phyloP scores from a whole-genome alignment of 2,329 filamentous ascomycete species.

The Penicillium janthinellum region DNA sequence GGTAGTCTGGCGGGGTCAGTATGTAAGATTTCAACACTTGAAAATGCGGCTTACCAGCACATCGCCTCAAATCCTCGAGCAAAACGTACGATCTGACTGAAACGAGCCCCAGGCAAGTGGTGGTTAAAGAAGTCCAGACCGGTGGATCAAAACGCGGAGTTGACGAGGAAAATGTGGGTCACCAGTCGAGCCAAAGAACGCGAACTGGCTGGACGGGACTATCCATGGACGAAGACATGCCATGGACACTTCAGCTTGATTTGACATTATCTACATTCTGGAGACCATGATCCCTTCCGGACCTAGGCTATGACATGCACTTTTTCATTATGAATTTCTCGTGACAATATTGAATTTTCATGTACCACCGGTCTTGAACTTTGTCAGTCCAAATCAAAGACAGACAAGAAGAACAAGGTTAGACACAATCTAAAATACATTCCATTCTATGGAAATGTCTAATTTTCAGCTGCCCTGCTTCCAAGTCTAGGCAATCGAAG shows the following conservation, averaged over 20 bases:
- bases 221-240: too few species aligned
- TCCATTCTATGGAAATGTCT: not conserved
- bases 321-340: too few species aligned
- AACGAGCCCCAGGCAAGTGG: not conserved
- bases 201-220: too few species aligned
- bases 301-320: too few species aligned
- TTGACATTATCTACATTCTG: too few species aligned
- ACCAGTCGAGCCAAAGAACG: not conserved
- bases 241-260: too few species aligned
- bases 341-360: too few species aligned
- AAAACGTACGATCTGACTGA: not conserved
- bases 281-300: too few species aligned
- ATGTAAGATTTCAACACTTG: not conserved
- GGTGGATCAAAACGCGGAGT: constrained; percentile 16
- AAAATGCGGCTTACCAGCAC: constrained; percentile 7
- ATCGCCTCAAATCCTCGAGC: constrained; percentile 5
- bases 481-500: constrained; percentile 39
- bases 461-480: not conserved
- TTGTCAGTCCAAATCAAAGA: too few species aligned
- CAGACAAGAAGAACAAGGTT: too few species aligned
- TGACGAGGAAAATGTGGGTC: constrained; percentile 13
- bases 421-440: not conserved
- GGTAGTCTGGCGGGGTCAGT: constrained; percentile 12
- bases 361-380: too few species aligned
- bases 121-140: not conserved